phyloP scores from a whole-genome alignment of 1,139 yeast genomes.

The Magnusiomyces magnusii region DNA sequence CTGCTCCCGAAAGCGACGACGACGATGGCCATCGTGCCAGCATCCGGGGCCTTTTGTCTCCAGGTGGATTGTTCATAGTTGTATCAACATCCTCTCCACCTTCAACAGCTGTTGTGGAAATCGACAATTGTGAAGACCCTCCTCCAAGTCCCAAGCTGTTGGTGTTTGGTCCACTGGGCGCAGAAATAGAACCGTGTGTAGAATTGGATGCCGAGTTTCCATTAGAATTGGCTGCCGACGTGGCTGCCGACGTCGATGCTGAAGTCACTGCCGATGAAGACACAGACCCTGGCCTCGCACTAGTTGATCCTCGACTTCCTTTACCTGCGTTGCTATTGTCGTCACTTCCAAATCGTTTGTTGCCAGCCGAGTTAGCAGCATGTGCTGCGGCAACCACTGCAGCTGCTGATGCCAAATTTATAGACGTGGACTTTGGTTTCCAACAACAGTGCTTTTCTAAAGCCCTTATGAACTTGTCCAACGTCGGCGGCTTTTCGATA shows the following conservation, averaged over 20 bases:
- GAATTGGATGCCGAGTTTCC: not conserved
- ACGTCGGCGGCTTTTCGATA: slow-evolving; percentile 66
- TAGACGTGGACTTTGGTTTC: slow-evolving; percentile 21
- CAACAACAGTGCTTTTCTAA: slow-evolving; percentile 29
- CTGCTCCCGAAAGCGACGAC: not conserved
- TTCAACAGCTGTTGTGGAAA: not conserved
- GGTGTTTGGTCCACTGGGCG: not conserved
- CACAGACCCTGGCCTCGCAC: not conserved
- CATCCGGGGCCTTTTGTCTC: not conserved
- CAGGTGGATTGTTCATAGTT: not conserved
- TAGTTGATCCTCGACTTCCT: not conserved
- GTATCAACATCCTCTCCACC: not conserved
- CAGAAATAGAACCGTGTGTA: not conserved
- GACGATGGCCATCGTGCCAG: not conserved
- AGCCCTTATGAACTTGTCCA: slow-evolving; percentile 36
- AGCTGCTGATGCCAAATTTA: not conserved
- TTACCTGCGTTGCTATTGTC: not conserved
- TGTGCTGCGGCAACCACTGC: not conserved
- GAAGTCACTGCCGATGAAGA: slow-evolving; percentile 3
- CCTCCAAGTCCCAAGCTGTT: not conserved
- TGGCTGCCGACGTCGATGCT: not conserved
- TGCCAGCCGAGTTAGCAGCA: not conserved
- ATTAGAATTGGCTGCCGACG: not conserved
- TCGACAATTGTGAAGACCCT: not conserved
- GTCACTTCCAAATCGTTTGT: not conserved